phyloP scores from a whole-genome alignment of 1,284 basidiomycete species.

The Tausonia pullulans region DNA sequence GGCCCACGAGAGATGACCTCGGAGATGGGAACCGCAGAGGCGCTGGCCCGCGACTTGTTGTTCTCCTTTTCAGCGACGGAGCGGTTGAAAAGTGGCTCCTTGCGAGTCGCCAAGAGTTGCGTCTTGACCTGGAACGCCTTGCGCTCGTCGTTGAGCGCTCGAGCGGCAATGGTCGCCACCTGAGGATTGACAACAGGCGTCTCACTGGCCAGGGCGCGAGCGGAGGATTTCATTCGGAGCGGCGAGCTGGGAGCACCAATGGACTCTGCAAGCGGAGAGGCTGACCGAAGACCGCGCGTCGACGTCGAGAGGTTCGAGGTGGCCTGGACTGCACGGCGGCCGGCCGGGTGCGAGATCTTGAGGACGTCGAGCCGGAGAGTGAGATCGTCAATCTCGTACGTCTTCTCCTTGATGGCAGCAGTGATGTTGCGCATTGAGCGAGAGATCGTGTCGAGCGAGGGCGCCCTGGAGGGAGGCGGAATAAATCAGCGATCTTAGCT shows the following conservation, averaged over 20 bases:
- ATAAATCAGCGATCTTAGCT: slow-evolving; percentile 20
- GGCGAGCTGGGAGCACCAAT: too few species aligned
- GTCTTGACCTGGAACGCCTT: slow-evolving; percentile 8
- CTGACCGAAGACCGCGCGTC: background rate
- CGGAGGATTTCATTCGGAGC: background rate
- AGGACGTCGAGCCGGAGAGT: slow-evolving; percentile 32
- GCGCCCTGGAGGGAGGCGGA: slow-evolving; percentile 19
- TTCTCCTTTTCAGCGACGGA: background rate
- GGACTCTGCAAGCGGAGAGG: background rate
- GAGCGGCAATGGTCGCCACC: slow-evolving; percentile 11
- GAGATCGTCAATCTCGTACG: slow-evolving; percentile 37
- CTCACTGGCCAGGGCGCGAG: slow-evolving; percentile 2
- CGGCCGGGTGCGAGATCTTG: slow-evolving; percentile 18
- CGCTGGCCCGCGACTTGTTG: background rate
- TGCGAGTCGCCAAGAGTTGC: background rate
- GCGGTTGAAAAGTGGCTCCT: slow-evolving; percentile 8
- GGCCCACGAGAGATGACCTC: background rate
- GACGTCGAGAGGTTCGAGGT: background rate
- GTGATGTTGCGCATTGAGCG: slow-evolving; percentile 40
- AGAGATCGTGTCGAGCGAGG: slow-evolving; percentile 39
- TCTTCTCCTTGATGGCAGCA: slow-evolving; percentile 32
- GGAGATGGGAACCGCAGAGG: background rate
- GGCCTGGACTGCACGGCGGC: background rate
- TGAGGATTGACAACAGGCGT: slow-evolving; percentile 1
- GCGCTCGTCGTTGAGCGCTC: slow-evolving; percentile 13